phyloP scores from a whole-genome alignment of 2,329 filamentous ascomycete genomes.

The Colletotrichum sp. region DNA sequence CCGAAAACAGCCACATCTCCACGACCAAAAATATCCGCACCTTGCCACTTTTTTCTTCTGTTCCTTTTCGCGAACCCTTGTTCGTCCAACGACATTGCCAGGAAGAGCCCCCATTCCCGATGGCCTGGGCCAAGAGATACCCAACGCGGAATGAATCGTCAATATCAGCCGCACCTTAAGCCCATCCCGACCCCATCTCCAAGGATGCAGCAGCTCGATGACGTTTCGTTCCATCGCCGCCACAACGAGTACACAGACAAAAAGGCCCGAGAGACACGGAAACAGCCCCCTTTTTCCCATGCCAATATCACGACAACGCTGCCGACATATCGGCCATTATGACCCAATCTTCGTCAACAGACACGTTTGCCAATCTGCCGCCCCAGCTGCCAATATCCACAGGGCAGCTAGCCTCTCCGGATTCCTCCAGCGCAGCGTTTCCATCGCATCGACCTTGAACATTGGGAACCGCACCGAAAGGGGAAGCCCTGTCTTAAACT shows the following conservation, averaged over 20 bases:
- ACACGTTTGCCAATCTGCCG: background rate
- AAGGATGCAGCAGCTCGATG: slow-evolving; percentile 8
- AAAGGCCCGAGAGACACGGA: slow-evolving; percentile 3
- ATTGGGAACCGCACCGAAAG: background rate
- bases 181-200: slow-evolving; percentile 6
- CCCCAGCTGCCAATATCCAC: slow-evolving; percentile 3
- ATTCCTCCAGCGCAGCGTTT: background rate
- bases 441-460: background rate
- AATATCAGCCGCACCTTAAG: slow-evolving; percentile 18
- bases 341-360: background rate
- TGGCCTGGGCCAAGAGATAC: slow-evolving; percentile 9
- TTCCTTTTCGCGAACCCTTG: slow-evolving; percentile 15
- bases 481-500: background rate
- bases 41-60: background rate
- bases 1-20: slow-evolving; percentile 16
- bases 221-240: slow-evolving; percentile 13
- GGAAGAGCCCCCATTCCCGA: slow-evolving; percentile 11
- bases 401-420: slow-evolving; percentile 5
- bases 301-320: background rate
- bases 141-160: slow-evolving; percentile 7
- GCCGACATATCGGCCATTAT: background rate
- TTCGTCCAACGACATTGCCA: slow-evolving; percentile 11
- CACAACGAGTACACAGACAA: background rate
- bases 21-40: slow-evolving; percentile 17
- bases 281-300: slow-evolving; percentile 2